phyloP scores from a whole-genome alignment of 2,329 filamentous ascomycete genomes.

The Aspergillus ochraceus region DNA sequence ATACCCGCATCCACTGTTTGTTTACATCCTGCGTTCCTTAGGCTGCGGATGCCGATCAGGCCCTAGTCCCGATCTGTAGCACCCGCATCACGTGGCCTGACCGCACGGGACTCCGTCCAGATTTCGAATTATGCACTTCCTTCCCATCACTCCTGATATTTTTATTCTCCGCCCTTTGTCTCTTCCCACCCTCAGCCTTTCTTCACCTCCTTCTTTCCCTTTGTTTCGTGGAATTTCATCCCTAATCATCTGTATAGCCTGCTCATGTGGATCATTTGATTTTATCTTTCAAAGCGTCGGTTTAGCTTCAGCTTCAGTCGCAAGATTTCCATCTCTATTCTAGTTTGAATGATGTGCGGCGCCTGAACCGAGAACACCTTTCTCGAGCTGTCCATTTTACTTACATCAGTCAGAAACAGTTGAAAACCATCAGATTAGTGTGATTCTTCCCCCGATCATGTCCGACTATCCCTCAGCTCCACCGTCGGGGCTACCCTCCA shows the following conservation, averaged over 20 bases:
- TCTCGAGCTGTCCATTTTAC: conserved; percentile 7
- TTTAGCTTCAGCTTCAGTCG: not conserved
- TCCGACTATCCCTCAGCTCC: conserved; percentile 49
- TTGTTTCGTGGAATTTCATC: not conserved
- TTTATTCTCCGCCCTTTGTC: conserved; percentile 1
- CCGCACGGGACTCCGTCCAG: not conserved
- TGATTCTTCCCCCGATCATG: conserved; percentile 34
- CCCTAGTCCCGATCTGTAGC: conserved; percentile 24
- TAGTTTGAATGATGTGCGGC: conserved; percentile 22
- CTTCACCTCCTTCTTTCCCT: not conserved
- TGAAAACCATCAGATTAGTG: not conserved
- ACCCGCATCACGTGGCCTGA: conserved; percentile 25
- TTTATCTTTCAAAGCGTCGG: not conserved
- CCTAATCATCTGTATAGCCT: conserved; percentile 2
- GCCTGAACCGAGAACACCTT: conserved; percentile 12
- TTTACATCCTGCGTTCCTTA: conserved; percentile 40
- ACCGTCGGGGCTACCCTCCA: conserved; percentile 34
- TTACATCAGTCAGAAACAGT: conserved; percentile 5
- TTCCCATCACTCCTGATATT: not conserved
- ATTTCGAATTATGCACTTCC: not conserved
- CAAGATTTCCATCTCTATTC: conserved; percentile 6
- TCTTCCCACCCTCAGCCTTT: not conserved
- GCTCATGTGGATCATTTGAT: not conserved
- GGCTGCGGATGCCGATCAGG: conserved; percentile 30
- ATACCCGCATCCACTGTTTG: conserved; percentile 30